Conservation (phyloP, 1,139 yeast species). For the Hansenula lynferdii region DNA sequence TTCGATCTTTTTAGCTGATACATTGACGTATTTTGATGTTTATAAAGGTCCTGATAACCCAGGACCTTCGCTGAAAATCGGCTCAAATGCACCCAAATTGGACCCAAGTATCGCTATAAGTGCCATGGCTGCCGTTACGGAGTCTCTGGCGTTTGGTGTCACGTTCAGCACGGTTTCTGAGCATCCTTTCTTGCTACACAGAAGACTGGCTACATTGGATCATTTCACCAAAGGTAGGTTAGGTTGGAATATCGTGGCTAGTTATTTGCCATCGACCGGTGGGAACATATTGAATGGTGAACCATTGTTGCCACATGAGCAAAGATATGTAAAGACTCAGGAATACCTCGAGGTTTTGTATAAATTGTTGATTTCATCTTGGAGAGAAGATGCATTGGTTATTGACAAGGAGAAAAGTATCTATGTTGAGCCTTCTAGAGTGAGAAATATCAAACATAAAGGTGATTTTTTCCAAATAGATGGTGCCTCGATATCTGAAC, state of each 20-base stretch:
- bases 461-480: conserved; percentile 34
- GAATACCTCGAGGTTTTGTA: conserved; percentile 34
- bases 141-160: conserved; percentile 30
- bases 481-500: conserved; percentile 33
- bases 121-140: not conserved
- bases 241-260: conserved; percentile 34
- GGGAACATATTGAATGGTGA: conserved; percentile 29
- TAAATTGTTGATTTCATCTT: conserved; percentile 32
- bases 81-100: not conserved
- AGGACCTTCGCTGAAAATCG: not conserved
- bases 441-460: conserved; percentile 31
- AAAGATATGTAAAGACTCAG: conserved; percentile 31
- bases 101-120: not conserved
- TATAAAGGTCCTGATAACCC: not conserved
- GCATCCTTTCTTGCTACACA: conserved; percentile 31
- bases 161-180: conserved; percentile 35
- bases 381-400: conserved; percentile 38
- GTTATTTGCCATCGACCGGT: conserved; percentile 32
- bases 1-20: not conserved
- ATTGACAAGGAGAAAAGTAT: conserved; percentile 26
- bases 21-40: not conserved
- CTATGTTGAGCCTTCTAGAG: conserved; percentile 31
- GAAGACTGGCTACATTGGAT: conserved; percentile 31
- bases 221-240: conserved; percentile 33
- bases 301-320: conserved; percentile 30